Conservation (phyloP, 2,329 filamentous ascomycete genomes). For the Acrodontium crateriforme region DNA sequence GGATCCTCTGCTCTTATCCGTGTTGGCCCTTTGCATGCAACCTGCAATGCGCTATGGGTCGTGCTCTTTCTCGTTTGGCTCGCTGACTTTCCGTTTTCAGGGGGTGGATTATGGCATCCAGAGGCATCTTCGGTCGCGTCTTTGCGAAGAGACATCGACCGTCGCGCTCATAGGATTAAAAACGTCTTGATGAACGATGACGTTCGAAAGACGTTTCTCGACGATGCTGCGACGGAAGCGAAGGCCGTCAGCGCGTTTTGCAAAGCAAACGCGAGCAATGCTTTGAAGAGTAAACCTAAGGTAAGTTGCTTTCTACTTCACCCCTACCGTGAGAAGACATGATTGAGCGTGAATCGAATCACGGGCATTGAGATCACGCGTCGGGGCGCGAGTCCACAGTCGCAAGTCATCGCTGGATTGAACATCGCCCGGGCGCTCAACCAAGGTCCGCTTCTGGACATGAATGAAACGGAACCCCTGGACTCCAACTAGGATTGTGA, state of each 20-base stretch:
- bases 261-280: slow-evolving; percentile 52
- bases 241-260: slow-evolving; percentile 57
- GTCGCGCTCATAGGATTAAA: slow-evolving; percentile 56
- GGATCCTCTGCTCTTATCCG: too few relatives aligned
- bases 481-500: too few relatives aligned
- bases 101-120: slow-evolving; percentile 71
- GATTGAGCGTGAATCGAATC: neutral
- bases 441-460: too few relatives aligned
- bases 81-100: too few relatives aligned
- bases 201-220: slow-evolving; percentile 53
- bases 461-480: too few relatives aligned
- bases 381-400: too few relatives aligned
- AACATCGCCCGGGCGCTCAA: too few relatives aligned
- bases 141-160: slow-evolving; percentile 63
- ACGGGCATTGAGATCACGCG: neutral
- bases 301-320: too few relatives aligned
- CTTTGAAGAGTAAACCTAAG: slow-evolving; percentile 77
- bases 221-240: slow-evolving; percentile 40
- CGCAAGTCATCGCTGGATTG: too few relatives aligned
- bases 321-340: neutral
- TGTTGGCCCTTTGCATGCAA: too few relatives aligned
- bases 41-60: too few relatives aligned
- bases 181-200: slow-evolving; percentile 45
- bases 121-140: slow-evolving; percentile 51
- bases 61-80: too few relatives aligned